phyloP scores from a whole-genome alignment of 192 early-diverging fungal species.

The Mortierella hygrophila region DNA sequence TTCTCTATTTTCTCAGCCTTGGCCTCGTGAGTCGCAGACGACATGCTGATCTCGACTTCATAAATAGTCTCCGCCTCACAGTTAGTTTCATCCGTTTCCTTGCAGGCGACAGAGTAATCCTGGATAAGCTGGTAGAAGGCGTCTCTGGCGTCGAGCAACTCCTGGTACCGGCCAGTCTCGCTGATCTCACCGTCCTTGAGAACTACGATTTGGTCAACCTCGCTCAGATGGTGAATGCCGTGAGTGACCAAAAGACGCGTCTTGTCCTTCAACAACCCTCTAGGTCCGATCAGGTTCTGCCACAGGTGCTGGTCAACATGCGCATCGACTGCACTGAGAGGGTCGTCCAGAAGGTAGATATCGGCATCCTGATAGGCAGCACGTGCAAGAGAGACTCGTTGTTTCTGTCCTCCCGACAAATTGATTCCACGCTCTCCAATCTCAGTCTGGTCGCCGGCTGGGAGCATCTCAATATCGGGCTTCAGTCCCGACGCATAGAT shows the following conservation, averaged over 20 bases:
- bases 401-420: slow-evolving; percentile 93
- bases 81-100: neutral
- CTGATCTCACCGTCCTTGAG: slow-evolving; percentile 76
- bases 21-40: slow-evolving; percentile 3
- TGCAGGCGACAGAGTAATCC: slow-evolving; percentile 69
- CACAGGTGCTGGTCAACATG: slow-evolving; percentile 45
- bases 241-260: slow-evolving; percentile 85
- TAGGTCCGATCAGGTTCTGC: slow-evolving; percentile 72
- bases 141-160: slow-evolving; percentile 69
- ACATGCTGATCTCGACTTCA: neutral
- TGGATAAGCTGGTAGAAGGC: slow-evolving; percentile 73
- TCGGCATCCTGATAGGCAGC: slow-evolving; percentile 82
- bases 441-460: slow-evolving; percentile 89
- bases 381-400: slow-evolving; percentile 86
- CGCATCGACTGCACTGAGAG: slow-evolving; percentile 80
- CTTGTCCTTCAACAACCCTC: slow-evolving; percentile 81
- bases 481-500: slow-evolving; percentile 84
- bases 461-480: slow-evolving; percentile 83
- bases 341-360: slow-evolving; percentile 88
- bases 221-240: slow-evolving; percentile 78
- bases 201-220: slow-evolving; percentile 74
- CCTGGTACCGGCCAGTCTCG: slow-evolving; percentile 72
- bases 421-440: slow-evolving; percentile 87
- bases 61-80: slow-evolving; percentile 4
- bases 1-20: slow-evolving; percentile 10